A percentile compares a stretch with the other conserved stretches of the same genome.
Conservation (phyloP, 148 eudicot species). For the Rhododendron mucronatum region DNA sequence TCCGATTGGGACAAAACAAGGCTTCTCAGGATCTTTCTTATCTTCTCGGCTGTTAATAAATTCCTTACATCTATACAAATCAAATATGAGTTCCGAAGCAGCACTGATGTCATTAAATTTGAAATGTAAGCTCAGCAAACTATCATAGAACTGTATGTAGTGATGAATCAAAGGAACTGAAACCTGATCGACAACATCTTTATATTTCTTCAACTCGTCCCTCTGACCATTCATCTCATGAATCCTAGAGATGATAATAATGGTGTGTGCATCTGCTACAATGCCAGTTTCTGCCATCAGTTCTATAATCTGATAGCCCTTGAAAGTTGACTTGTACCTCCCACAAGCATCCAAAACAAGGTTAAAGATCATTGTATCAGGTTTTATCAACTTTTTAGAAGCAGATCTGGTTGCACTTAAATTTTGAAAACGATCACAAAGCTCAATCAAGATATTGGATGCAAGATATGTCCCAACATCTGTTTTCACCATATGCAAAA, state of each 20-base stretch:
- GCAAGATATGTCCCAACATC: conserved; percentile 61
- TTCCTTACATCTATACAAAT: conserved; percentile 35
- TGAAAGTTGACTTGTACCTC: conserved; percentile 47
- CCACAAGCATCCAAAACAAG: conserved; percentile 80
- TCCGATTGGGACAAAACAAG: conserved; percentile 53
- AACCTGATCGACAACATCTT: conserved; percentile 47
- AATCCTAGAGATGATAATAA: conserved; percentile 45
- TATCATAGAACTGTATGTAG: conserved; percentile 63
- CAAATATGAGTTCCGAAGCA: conserved; percentile 50
- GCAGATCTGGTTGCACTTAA: conserved; percentile 30
- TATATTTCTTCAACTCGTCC: conserved; percentile 72
- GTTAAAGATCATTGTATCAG: conserved; percentile 59
- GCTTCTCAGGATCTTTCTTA: conserved; percentile 28
- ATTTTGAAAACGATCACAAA: conserved; percentile 38
- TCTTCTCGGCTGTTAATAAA: conserved; percentile 26
- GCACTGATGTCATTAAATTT: conserved; percentile 68
- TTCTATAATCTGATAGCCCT: conserved; percentile 65
- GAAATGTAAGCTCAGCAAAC: conserved; percentile 62
- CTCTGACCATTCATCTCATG: conserved; percentile 73
- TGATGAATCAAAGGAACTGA: conserved; percentile 38
- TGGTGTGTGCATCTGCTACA: conserved; percentile 64
- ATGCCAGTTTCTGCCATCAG: conserved; percentile 63
- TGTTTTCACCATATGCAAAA: conserved; percentile 82
- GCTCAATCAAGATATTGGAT: conserved; percentile 68
- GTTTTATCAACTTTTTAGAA: conserved; percentile 30